Evolutionary conservation across 805 yeast genomes (phyloP).

Genomic region (Candida dajiaensis): DNA sequence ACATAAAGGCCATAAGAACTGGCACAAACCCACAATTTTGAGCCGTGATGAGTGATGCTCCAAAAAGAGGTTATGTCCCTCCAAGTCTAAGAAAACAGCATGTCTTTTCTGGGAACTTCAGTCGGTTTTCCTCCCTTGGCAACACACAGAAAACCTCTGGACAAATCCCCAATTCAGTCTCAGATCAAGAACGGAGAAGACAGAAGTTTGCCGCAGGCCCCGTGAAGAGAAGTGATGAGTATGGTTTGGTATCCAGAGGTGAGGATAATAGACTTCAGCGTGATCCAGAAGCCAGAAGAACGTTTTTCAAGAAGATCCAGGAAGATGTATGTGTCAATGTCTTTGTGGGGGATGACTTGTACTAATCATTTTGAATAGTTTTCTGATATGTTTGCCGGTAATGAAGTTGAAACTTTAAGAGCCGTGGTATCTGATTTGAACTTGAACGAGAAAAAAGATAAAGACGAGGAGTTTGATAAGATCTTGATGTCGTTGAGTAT

Average conservation of each 20-base stretch:
- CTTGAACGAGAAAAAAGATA: background rate
- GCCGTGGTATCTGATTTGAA: background rate
- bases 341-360: background rate
- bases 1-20: background rate
- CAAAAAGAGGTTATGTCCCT: background rate
- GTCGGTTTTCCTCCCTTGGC: background rate
- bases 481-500: conserved; percentile 30
- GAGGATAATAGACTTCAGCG: conserved; percentile 43
- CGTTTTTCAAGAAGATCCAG: conserved; percentile 34
- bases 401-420: background rate
- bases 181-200: conserved; percentile 24
- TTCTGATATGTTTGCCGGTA: background rate
- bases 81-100: background rate
- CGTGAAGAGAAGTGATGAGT: conserved; percentile 25
- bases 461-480: conserved; percentile 20
- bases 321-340: conserved; percentile 14
- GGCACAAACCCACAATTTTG: background rate
- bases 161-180: background rate
- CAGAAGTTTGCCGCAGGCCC: conserved; percentile 28
- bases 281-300: conserved; percentile 35
- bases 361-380: background rate
- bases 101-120: background rate
- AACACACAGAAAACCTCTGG: background rate
- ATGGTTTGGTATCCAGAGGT: conserved; percentile 58
- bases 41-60: background rate